These are phyloP conservation scores for Decorospora gaudefroyi DNA, from an alignment of 2,329 filamentous ascomycete genomes.

Conservation along the genomic window DNA sequence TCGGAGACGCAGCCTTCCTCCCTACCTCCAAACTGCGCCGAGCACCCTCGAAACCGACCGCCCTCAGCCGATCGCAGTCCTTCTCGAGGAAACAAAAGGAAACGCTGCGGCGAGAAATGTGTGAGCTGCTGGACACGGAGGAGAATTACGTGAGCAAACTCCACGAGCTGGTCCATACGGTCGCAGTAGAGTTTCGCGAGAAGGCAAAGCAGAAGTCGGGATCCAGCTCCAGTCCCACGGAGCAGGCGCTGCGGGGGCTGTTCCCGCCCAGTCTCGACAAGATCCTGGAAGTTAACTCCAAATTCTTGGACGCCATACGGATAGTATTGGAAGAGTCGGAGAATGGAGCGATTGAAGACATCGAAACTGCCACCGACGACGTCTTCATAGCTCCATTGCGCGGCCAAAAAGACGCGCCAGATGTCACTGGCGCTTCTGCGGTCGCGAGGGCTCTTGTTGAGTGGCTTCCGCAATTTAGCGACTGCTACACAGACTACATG, in stretches of 20 bases:
- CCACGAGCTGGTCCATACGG: slow-evolving; percentile 76
- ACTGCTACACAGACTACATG: slow-evolving; percentile 93
- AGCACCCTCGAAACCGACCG: slow-evolving; percentile 83
- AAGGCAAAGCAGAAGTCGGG: slow-evolving; percentile 63
- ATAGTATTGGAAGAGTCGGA: slow-evolving; percentile 81
- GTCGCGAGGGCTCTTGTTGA: slow-evolving; percentile 82
- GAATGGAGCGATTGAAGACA: slow-evolving; percentile 74
- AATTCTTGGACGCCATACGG: slow-evolving; percentile 76
- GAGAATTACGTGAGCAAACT: slow-evolving; percentile 91
- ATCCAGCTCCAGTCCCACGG: slow-evolving; percentile 71
- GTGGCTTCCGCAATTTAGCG: slow-evolving; percentile 91
- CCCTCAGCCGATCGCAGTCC: slow-evolving; percentile 74
- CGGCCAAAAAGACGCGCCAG: slow-evolving; percentile 55
- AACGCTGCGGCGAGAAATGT: slow-evolving; percentile 83
- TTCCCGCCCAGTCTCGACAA: slow-evolving; percentile 81
- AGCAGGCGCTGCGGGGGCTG: slow-evolving; percentile 71
- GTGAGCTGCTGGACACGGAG: slow-evolving; percentile 89
- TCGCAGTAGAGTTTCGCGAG: slow-evolving; percentile 78
- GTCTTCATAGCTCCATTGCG: slow-evolving; percentile 42
- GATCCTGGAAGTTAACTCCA: slow-evolving; percentile 80
- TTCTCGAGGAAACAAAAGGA: slow-evolving; percentile 83
- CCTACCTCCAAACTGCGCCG: slow-evolving; percentile 83
- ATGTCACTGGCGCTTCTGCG: slow-evolving; percentile 75
- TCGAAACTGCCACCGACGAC: slow-evolving; percentile 61
- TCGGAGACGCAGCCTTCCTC: slow-evolving; percentile 83